These are phyloP conservation scores for Trichoderma guizhouense DNA, from an alignment of 2,329 filamentous ascomycete genomes.

Conservation along the genomic window DNA sequence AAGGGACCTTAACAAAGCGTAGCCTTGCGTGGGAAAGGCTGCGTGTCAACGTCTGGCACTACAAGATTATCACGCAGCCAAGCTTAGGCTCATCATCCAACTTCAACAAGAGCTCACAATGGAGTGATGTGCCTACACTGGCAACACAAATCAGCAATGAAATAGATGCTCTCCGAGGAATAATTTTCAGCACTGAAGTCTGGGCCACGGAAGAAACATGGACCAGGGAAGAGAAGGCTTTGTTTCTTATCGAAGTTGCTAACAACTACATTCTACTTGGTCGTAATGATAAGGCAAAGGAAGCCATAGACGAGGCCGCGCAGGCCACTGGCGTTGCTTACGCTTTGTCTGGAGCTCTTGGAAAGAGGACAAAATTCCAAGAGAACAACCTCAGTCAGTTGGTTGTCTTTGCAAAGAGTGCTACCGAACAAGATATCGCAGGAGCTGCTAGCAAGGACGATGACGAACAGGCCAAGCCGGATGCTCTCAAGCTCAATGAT, in stretches of 20 bases:
- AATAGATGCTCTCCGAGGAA: slow-evolving; percentile 40
- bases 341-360: slow-evolving; percentile 78
- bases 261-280: slow-evolving; percentile 83
- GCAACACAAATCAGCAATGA: slow-evolving; percentile 47
- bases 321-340: slow-evolving; percentile 70
- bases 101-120: slow-evolving; percentile 55
- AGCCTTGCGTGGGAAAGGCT: slow-evolving; percentile 61
- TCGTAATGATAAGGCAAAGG: slow-evolving; percentile 69
- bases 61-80: slow-evolving; percentile 57
- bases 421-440: slow-evolving; percentile 33
- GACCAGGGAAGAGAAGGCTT: slow-evolving; percentile 52
- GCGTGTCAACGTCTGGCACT: slow-evolving; percentile 68
- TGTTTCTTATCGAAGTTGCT: slow-evolving; percentile 77
- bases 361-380: slow-evolving; percentile 80
- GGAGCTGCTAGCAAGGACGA: slow-evolving; percentile 22
- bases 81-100: slow-evolving; percentile 51
- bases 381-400: slow-evolving; percentile 80
- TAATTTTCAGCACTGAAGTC: slow-evolving; percentile 37
- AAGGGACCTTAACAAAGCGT: slow-evolving; percentile 43
- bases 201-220: slow-evolving; percentile 39
- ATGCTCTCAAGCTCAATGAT: slow-evolving; percentile 77
- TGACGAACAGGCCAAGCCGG: slow-evolving; percentile 45
- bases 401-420: slow-evolving; percentile 83
- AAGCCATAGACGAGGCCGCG: slow-evolving; percentile 67
- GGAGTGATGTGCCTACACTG: slow-evolving; percentile 57